Evolutionary conservation across 2,329 filamentous ascomycete species (phyloP).

Genomic region (Colletotrichum sp.): DNA sequence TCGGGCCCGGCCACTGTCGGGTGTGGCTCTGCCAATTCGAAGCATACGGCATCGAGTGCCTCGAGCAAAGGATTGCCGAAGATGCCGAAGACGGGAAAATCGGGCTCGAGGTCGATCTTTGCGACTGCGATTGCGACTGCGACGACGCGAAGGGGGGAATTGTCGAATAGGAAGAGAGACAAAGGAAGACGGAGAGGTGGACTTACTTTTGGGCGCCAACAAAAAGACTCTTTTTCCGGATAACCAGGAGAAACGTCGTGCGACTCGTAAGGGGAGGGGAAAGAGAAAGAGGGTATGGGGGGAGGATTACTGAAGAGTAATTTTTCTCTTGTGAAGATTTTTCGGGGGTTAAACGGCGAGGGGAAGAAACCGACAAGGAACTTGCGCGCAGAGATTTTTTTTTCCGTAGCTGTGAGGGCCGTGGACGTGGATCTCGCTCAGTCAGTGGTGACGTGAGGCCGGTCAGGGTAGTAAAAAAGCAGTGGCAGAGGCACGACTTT

Average conservation of each 20-base stretch:
- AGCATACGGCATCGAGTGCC: not conserved
- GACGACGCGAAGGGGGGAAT: not conserved
- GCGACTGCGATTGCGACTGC: conserved; percentile 11
- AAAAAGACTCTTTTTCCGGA: conserved; percentile 33
- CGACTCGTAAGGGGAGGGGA: conserved; percentile 32
- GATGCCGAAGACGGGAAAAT: not conserved
- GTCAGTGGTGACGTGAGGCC: conserved; percentile 18
- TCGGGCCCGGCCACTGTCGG: not conserved
- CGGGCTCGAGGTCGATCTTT: not conserved
- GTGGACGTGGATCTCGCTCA: conserved; percentile 18
- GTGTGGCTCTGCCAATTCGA: not conserved
- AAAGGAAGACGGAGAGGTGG: conserved; percentile 19
- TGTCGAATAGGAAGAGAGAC: conserved; percentile 12
- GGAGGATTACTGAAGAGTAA: conserved; percentile 14
- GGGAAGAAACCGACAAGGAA: conserved; percentile 18
- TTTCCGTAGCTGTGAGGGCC: conserved; percentile 5
- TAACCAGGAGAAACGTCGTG: conserved; percentile 34
- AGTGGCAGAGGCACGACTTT: conserved; percentile 17
- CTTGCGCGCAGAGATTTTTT: conserved; percentile 19
- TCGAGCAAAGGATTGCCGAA: not conserved
- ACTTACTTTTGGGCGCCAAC: conserved; percentile 62
- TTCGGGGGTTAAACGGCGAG: conserved; percentile 16
- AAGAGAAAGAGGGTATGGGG: not conserved
- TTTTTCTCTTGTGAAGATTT: conserved; percentile 15
- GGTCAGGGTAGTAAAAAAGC: not conserved